A percentile compares a stretch with the other conserved stretches of the same genome.
phyloP scores from a whole-genome alignment of 106 monocot species.

The Phalaenopsis equestris region DNA sequence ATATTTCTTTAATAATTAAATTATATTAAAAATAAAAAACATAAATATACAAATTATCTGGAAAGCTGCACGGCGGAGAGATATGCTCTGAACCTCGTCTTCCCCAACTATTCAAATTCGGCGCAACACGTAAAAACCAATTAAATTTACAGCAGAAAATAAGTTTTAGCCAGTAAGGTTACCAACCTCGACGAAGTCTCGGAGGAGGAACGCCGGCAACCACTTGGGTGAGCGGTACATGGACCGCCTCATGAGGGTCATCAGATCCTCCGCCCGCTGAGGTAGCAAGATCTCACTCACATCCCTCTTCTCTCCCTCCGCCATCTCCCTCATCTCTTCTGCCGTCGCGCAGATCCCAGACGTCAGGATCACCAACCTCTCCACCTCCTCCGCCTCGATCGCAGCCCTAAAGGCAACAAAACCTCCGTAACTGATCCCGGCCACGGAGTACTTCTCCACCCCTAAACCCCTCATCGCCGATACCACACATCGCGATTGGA shows the following conservation, averaged over 20 bases:
- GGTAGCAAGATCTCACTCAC: constrained; percentile 54
- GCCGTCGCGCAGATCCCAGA: constrained; percentile 26
- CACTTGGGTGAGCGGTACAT: constrained; percentile 39
- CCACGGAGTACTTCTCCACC: constrained; percentile 31
- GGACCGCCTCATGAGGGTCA: constrained; percentile 31
- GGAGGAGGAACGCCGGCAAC: constrained; percentile 55
- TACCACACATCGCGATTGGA: constrained; percentile 39
- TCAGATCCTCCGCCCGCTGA: constrained; percentile 33
- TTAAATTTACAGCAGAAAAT: not conserved
- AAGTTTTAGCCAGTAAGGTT: constrained; percentile 1
- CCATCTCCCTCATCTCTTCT: constrained; percentile 29
- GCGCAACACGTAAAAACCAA: too few relatives aligned
- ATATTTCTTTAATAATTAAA: too few relatives aligned
- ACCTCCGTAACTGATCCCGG: constrained; percentile 55
- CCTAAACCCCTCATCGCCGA: constrained; percentile 36
- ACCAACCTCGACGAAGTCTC: constrained; percentile 54
- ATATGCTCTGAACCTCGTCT: too few relatives aligned
- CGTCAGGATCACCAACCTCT: constrained; percentile 39
- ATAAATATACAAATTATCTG: too few relatives aligned
- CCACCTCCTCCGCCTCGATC: constrained; percentile 21
- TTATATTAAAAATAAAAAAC: too few relatives aligned
- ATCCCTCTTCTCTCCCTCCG: constrained; percentile 31
- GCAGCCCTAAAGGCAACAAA: constrained; percentile 65
- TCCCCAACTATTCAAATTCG: too few relatives aligned
- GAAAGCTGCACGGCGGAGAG: too few relatives aligned